Evolutionary conservation across 2,329 filamentous ascomycete species (phyloP).

Genomic region (Fusarium irregulare): DNA sequence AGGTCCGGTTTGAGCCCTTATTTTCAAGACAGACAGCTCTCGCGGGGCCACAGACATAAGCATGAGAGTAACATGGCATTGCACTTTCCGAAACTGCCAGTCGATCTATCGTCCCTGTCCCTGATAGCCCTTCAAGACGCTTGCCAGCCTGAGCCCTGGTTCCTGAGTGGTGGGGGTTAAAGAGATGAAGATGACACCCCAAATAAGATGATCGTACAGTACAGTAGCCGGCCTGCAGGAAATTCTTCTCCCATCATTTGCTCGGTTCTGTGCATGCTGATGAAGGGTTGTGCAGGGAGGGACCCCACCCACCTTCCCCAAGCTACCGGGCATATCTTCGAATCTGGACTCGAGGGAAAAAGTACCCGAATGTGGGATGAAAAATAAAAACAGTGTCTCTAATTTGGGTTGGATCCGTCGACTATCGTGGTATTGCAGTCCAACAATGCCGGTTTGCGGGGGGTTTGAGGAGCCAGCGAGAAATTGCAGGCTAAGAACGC

Average conservation of each 20-base stretch:
- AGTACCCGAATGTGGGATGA: neutral
- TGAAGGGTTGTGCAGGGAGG: conserved; percentile 28
- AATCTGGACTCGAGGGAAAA: conserved; percentile 34
- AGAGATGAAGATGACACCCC: conserved; percentile 40
- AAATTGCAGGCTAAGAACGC: conserved; percentile 6
- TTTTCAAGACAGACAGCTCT: neutral
- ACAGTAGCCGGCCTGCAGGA: conserved; percentile 32
- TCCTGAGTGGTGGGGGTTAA: conserved; percentile 34
- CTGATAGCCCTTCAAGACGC: conserved; percentile 2
- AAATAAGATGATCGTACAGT: conserved; percentile 35
- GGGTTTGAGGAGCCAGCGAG: conserved; percentile 12
- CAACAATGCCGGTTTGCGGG: conserved; percentile 17
- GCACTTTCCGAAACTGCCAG: neutral
- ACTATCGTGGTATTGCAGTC: conserved; percentile 22
- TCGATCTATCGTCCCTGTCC: neutral
- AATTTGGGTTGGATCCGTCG: conserved; percentile 10
- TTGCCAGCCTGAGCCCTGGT: conserved; percentile 1
- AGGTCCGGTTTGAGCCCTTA: neutral
- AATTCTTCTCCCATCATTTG: conserved; percentile 27
- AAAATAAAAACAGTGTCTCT: conserved; percentile 8
- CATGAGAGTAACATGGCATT: neutral
- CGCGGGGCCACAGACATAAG: neutral
- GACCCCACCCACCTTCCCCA: conserved; percentile 29
- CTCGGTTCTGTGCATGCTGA: conserved; percentile 33
- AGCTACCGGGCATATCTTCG: conserved; percentile 32